Conservation (phyloP, 352 stramenopile species). For the Sclerospora graminicola region DNA sequence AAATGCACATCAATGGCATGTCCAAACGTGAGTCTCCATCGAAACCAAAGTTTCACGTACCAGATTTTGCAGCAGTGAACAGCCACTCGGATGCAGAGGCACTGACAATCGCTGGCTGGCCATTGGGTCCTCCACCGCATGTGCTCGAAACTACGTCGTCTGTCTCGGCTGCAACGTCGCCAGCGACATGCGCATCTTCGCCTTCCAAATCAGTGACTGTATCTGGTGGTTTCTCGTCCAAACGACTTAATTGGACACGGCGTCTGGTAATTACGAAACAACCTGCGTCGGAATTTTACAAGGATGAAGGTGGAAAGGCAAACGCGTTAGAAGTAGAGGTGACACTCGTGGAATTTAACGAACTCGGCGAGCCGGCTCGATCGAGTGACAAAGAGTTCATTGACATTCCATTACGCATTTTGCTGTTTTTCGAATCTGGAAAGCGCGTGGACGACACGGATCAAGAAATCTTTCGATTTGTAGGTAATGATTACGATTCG, state of each 20-base stretch:
- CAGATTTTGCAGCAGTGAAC: constrained; percentile 1
- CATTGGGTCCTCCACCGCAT: not conserved
- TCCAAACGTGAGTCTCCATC: constrained; percentile 9
- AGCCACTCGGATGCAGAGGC: not conserved
- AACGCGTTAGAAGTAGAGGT: constrained; percentile 76
- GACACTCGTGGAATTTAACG: constrained; percentile 73
- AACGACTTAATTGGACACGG: constrained; percentile 49
- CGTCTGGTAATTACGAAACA: constrained; percentile 81
- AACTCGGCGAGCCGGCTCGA: constrained; percentile 47
- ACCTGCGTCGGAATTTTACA: constrained; percentile 79
- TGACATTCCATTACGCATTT: constrained; percentile 67
- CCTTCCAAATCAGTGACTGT: constrained; percentile 1
- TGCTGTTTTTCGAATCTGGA: constrained; percentile 81
- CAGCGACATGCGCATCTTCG: constrained; percentile 2
- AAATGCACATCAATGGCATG: constrained; percentile 22
- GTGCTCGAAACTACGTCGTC: constrained; percentile 1
- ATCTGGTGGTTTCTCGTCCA: constrained; percentile 7
- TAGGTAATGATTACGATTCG: constrained; percentile 80
- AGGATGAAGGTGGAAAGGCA: constrained; percentile 80
- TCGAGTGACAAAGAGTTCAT: constrained; percentile 65
- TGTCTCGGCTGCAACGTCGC: constrained; percentile 2
- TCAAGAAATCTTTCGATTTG: constrained; percentile 81
- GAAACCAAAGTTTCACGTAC: constrained; percentile 14
- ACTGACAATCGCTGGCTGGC: constrained; percentile 6
- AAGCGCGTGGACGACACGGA: constrained; percentile 76